Percentiles rank a stretch among this genome's conserved stretches.
Conservation (phyloP, 805 yeast genomes). For the Saturnispora galanensis region DNA sequence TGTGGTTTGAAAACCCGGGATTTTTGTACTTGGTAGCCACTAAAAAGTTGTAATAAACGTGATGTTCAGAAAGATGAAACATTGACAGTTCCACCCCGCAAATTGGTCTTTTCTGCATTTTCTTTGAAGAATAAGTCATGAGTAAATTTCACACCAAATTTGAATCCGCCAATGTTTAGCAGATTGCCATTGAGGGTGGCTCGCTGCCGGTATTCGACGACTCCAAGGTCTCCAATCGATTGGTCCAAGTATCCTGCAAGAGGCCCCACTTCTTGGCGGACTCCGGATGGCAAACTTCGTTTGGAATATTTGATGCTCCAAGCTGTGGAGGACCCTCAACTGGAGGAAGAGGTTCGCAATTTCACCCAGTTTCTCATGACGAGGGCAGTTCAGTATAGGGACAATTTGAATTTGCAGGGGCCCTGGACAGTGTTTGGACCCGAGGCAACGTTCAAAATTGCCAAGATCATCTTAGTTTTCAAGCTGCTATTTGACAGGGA, state of each 20-base stretch:
- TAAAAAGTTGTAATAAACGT: slow-evolving; percentile 6
- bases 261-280: slow-evolving; percentile 8
- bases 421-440: slow-evolving; percentile 1
- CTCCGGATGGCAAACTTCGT: slow-evolving; percentile 8
- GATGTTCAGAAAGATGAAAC: not conserved
- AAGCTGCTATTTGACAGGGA: slow-evolving; percentile 7
- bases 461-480: slow-evolving; percentile 5
- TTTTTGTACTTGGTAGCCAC: slow-evolving; percentile 8
- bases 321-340: slow-evolving; percentile 3
- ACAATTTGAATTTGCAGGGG: not conserved
- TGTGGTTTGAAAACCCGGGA: not conserved
- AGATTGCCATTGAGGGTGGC: too few relatives aligned
- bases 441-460: slow-evolving; percentile 1
- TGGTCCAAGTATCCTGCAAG: slow-evolving; percentile 10
- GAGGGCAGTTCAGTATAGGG: not conserved
- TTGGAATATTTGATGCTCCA: slow-evolving; percentile 11
- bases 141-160: too few relatives aligned
- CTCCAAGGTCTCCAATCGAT: slow-evolving; percentile 1
- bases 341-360: slow-evolving; percentile 1
- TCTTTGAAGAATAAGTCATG: not conserved
- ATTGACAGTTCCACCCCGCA: slow-evolving; percentile 7
- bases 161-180: too few relatives aligned
- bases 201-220: not conserved
- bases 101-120: slow-evolving; percentile 1
- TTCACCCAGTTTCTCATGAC: slow-evolving; percentile 3